Evolutionary conservation across 345 rosid genomes (phyloP).

Genomic region (Nephelium lappaceum): DNA sequence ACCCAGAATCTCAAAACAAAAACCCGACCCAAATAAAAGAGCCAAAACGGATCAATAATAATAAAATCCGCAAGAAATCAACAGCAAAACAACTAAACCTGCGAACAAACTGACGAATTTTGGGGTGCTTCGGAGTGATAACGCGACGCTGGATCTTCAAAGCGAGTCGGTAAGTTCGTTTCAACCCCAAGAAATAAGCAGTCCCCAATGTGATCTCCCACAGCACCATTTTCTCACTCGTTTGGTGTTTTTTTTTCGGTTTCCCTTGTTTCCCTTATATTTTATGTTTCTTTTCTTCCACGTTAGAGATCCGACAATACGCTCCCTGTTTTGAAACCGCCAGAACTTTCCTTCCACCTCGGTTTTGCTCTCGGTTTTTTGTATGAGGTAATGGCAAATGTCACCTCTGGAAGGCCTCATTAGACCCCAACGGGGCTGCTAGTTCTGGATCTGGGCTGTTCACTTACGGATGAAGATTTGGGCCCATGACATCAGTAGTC

Average conservation of each 20-base stretch:
- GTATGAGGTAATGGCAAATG: neutral
- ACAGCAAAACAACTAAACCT: conserved; percentile 36
- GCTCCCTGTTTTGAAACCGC: neutral
- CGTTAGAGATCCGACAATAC: neutral
- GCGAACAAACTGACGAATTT: conserved; percentile 60
- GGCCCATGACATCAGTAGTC: neutral
- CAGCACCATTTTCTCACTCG: conserved; percentile 57
- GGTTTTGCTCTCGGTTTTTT: neutral
- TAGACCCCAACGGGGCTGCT: neutral
- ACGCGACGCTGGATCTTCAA: conserved; percentile 70
- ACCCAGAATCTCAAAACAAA: neutral
- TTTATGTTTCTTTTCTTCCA: neutral
- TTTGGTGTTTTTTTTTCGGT: conserved; percentile 1
- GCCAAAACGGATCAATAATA: neutral
- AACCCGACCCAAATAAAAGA: neutral
- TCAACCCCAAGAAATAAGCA: conserved; percentile 85
- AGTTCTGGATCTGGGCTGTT: neutral
- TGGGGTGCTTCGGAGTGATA: conserved; percentile 57
- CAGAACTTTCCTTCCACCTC: neutral
- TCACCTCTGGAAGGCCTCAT: neutral
- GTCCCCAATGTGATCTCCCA: conserved; percentile 93
- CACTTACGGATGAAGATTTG: neutral
- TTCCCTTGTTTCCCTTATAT: neutral
- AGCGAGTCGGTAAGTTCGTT: conserved; percentile 73
- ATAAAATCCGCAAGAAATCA: neutral